Conservation (phyloP, 2,329 filamentous ascomycete species). For the Phaeosphaeriaceae sp. region DNA sequence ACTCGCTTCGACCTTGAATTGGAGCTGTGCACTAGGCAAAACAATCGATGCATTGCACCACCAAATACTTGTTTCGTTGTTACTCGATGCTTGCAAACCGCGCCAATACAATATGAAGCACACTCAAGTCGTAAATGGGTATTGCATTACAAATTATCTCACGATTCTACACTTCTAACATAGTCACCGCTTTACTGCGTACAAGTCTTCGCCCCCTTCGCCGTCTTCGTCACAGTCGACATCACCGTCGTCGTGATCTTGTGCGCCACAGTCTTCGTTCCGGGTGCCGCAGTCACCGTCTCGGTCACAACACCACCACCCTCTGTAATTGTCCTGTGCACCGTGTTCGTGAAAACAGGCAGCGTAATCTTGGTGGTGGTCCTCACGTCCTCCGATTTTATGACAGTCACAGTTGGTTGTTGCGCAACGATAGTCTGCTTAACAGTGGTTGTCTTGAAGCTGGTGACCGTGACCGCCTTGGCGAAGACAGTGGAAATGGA, state of each 20-base stretch:
- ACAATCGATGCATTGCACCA: too few species aligned
- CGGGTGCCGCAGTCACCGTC: constrained; percentile 18
- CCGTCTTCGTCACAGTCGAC: constrained; percentile 15
- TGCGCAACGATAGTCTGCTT: constrained; percentile 14
- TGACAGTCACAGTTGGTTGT: constrained; percentile 20
- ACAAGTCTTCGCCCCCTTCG: constrained; percentile 23
- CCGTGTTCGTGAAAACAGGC: constrained; percentile 21
- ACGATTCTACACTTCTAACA: not conserved
- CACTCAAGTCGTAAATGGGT: not conserved
- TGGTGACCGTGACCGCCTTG: constrained; percentile 26
- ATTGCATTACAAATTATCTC: not conserved
- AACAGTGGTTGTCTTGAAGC: constrained; percentile 18
- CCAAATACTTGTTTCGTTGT: too few species aligned
- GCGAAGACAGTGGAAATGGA: constrained; percentile 23
- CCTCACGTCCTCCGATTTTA: constrained; percentile 17
- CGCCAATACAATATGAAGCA: too few species aligned
- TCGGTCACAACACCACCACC: constrained; percentile 16
- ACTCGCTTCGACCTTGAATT: too few species aligned
- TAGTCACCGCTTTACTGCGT: not conserved
- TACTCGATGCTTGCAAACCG: too few species aligned
- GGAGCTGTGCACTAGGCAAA: too few species aligned
- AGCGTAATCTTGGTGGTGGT: constrained; percentile 29
- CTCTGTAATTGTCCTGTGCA: constrained; percentile 17
- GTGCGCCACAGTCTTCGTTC: constrained; percentile 18
- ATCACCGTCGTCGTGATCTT: constrained; percentile 20